These are phyloP conservation scores for Penicillium cataractarum DNA, from an alignment of 495 filamentous ascomycete species.

Conservation along the genomic window DNA sequence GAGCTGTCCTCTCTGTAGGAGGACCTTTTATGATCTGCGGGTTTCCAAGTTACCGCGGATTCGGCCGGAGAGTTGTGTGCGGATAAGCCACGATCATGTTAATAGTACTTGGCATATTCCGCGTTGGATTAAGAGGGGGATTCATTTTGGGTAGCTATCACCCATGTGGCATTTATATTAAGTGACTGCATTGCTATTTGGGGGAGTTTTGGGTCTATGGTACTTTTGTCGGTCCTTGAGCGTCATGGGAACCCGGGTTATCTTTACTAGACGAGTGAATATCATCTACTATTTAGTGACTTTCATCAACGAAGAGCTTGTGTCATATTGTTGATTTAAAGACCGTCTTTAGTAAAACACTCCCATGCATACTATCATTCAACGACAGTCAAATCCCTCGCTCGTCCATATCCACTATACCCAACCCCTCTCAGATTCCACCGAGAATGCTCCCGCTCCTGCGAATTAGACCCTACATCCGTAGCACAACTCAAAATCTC, in stretches of 20 bases:
- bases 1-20: constrained; percentile 3
- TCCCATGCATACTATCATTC: background rate
- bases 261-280: background rate
- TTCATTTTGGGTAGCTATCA: background rate
- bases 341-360: too few species aligned
- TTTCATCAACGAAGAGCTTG: too few species aligned
- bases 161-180: background rate
- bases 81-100: background rate
- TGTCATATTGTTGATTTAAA: too few species aligned
- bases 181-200: background rate
- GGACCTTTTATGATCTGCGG: background rate
- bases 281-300: background rate
- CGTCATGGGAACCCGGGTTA: background rate
- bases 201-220: background rate
- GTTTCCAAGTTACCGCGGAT: background rate
- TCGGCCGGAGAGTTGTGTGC: background rate
- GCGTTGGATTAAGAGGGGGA: background rate
- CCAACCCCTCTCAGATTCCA: constrained; percentile 65
- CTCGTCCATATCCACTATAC: constrained; percentile 64
- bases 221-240: background rate
- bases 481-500: constrained; percentile 55
- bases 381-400: constrained; percentile 43
- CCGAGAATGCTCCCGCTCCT: constrained; percentile 42
- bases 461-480: constrained; percentile 55
- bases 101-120: background rate